These are phyloP conservation scores for Clonostachys rhizophaga DNA, from an alignment of 2,329 filamentous ascomycete genomes.

Conservation along the genomic window DNA sequence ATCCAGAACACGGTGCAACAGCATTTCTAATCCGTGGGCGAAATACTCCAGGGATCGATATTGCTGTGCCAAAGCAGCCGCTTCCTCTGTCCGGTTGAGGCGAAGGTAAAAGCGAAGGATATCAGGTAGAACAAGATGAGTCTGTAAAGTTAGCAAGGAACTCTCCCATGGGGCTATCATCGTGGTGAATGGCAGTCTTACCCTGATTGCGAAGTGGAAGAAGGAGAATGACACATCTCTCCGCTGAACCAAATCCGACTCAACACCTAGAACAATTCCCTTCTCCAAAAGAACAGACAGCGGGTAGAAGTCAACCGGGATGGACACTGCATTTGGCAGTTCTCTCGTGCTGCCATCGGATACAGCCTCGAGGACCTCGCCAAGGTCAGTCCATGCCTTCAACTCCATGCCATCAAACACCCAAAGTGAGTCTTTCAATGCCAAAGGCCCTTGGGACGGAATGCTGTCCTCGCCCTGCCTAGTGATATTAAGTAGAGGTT, in stretches of 20 bases:
- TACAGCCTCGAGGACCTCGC: slow-evolving; percentile 72
- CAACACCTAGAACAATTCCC: slow-evolving; percentile 84
- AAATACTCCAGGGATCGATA: slow-evolving; percentile 90
- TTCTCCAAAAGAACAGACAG: slow-evolving; percentile 84
- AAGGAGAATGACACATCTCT: slow-evolving; percentile 89
- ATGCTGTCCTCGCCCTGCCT: slow-evolving; percentile 13
- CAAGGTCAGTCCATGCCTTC: slow-evolving; percentile 83
- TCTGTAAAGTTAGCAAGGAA: slow-evolving; percentile 40
- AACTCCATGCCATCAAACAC: slow-evolving; percentile 85
- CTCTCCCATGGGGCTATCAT: not conserved
- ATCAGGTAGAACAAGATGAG: slow-evolving; percentile 88
- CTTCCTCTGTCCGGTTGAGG: slow-evolving; percentile 72
- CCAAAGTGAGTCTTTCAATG: slow-evolving; percentile 84
- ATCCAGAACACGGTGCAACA: slow-evolving; percentile 89
- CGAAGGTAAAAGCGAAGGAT: slow-evolving; percentile 76
- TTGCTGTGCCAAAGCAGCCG: slow-evolving; percentile 75
- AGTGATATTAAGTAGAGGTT: slow-evolving; percentile 42
- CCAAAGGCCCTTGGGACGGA: slow-evolving; percentile 22
- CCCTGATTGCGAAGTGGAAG: slow-evolving; percentile 81
- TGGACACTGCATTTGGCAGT: slow-evolving; percentile 67
- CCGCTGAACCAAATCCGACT: slow-evolving; percentile 89
- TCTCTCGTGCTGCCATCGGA: slow-evolving; percentile 63
- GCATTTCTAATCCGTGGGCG: slow-evolving; percentile 83
- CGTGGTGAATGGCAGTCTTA: slow-evolving; percentile 36
- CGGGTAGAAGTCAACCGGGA: slow-evolving; percentile 93